phyloP scores from a whole-genome alignment of 495 filamentous ascomycete species.

The Aspergillus bertholletiae region DNA sequence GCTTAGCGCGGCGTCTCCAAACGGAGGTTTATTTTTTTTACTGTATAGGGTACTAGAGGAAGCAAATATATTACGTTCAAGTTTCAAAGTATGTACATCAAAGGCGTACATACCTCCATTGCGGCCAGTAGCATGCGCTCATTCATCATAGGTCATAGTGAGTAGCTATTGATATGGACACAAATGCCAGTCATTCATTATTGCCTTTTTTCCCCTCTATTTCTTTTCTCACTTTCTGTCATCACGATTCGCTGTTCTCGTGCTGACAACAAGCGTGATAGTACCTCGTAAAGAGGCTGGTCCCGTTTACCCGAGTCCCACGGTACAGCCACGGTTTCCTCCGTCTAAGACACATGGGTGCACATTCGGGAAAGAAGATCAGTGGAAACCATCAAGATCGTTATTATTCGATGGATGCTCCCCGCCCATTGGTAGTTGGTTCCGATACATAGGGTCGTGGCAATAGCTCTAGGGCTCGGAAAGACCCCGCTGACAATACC shows the following conservation, averaged over 20 bases:
- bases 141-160: not conserved
- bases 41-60: not conserved
- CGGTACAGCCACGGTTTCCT: conserved; percentile 19
- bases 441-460: conserved; percentile 16
- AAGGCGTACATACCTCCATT: not conserved
- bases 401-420: conserved; percentile 13
- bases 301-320: conserved; percentile 13
- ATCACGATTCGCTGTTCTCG: too few relatives aligned
- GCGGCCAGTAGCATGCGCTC: not conserved
- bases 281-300: not conserved
- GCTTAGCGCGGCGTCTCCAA: not conserved
- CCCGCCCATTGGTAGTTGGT: conserved; percentile 10
- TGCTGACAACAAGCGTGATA: not conserved
- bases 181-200: not conserved
- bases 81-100: not conserved
- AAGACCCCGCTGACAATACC: conserved; percentile 13
- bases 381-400: conserved; percentile 33
- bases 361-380: conserved; percentile 33
- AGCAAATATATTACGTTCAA: not conserved
- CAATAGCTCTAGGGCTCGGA: conserved; percentile 11
- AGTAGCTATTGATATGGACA: not conserved
- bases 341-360: conserved; percentile 24
- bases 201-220: not conserved
- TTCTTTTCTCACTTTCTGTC: too few relatives aligned
- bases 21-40: not conserved